A percentile compares a stretch with the other conserved stretches of the same genome.
Evolutionary conservation across 495 filamentous ascomycete species (phyloP).

Genomic region (Aspergillus affinis): DNA sequence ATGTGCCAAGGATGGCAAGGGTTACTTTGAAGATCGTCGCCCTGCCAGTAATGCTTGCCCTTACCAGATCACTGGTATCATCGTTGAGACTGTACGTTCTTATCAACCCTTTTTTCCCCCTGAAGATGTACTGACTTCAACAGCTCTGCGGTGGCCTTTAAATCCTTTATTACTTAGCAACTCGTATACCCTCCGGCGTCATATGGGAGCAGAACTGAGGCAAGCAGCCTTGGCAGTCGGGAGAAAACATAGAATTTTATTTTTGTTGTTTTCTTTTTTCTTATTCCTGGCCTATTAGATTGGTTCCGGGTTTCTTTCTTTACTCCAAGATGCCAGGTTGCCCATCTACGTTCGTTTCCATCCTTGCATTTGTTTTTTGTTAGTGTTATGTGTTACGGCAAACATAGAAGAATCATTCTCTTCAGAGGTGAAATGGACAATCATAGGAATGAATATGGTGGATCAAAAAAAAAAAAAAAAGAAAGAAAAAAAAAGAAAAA

Average conservation of each 20-base stretch:
- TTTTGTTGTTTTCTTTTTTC: slow-evolving; percentile 22
- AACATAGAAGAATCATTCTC: slow-evolving; percentile 25
- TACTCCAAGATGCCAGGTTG: slow-evolving; percentile 22
- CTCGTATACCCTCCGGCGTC: slow-evolving; percentile 51
- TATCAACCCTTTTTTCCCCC: no score
- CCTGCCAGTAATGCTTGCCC: slow-evolving; percentile 95
- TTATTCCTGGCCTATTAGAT: slow-evolving; percentile 17
- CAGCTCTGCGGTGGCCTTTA: slow-evolving; percentile 48
- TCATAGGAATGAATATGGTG: slow-evolving; percentile 6
- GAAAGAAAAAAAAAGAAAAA: no score
- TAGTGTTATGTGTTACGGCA: slow-evolving; percentile 34
- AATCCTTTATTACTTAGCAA: slow-evolving; percentile 44
- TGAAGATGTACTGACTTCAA: no score
- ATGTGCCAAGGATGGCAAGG: slow-evolving; percentile 87
- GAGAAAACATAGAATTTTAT: slow-evolving; percentile 30
- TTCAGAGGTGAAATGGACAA: slow-evolving; percentile 19
- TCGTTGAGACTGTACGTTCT: slow-evolving; percentile 67
- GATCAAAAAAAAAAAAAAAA: no score
- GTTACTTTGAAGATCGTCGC: slow-evolving; percentile 97
- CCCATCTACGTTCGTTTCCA: slow-evolving; percentile 25
- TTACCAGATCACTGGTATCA: slow-evolving; percentile 93
- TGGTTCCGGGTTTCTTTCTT: slow-evolving; percentile 18
- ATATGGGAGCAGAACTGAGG: slow-evolving; percentile 41
- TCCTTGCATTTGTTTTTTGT: slow-evolving; percentile 14
- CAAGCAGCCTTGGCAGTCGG: slow-evolving; percentile 43